phyloP scores from a whole-genome alignment of 169 alveolate genomes.

The Plasmodium gonderi region DNA sequence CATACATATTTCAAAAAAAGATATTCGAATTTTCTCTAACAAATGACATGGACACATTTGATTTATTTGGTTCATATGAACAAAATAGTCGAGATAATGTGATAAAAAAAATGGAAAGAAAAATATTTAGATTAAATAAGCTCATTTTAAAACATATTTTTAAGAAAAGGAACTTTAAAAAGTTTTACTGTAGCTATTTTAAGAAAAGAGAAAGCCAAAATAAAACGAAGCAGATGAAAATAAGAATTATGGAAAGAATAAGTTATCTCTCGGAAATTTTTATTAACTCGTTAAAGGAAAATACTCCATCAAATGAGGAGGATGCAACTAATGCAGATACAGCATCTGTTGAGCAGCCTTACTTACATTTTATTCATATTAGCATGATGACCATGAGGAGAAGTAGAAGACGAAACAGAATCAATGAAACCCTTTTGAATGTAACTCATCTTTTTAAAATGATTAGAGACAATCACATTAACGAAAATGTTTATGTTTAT shows the following conservation, averaged over 20 bases:
- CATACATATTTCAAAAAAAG: constrained; percentile 61
- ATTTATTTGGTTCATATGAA: constrained; percentile 87
- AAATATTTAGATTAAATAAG: constrained; percentile 52
- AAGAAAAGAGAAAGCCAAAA: background rate
- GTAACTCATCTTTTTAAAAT: constrained; percentile 3
- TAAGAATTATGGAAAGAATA: constrained; percentile 11
- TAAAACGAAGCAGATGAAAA: background rate
- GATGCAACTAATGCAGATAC: background rate
- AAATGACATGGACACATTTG: constrained; percentile 85
- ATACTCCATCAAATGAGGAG: background rate
- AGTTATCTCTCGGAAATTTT: background rate
- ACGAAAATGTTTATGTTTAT: constrained; percentile 77
- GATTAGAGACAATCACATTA: constrained; percentile 35
- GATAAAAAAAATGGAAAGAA: constrained; percentile 24
- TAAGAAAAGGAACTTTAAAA: background rate
- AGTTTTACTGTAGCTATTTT: constrained; percentile 17
- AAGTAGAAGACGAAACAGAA: background rate
- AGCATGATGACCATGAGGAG: background rate
- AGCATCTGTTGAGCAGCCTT: background rate
- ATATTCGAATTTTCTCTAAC: constrained; percentile 81
- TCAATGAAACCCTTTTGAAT: background rate
- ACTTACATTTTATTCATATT: background rate
- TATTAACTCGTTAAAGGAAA: constrained; percentile 7
- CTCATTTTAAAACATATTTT: constrained; percentile 18
- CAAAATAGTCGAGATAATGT: constrained; percentile 76